Evolutionary conservation across 78 protist species (phyloP), one percentile per base, ranked within the genome.

Genomic region (Dictyostelium intermedium): DNA sequence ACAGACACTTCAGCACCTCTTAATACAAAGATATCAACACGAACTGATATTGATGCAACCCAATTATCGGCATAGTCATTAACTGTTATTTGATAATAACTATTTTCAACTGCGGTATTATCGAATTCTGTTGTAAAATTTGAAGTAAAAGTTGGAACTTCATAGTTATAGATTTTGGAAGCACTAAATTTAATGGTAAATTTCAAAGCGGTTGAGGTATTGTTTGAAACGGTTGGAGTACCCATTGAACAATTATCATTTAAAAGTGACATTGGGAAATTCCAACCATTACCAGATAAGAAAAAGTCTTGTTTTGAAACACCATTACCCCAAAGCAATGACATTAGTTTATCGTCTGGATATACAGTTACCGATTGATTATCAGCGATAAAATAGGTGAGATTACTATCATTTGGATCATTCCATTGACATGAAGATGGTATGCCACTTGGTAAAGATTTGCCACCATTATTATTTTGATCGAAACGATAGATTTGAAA

Each of bases 401-500:
- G 25, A 56, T 20, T 56, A 56, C 66, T 56, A 56, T n/a, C 39
- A 43, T 34, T 41, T 39, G 83, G 32, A 34, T 74, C 81, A 37
- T 0, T 74, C 83, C 83, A 80, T 80, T 47, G 63, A 20, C 73
- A 80, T 27, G 32, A 30, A 9, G 32, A 10, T 50, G 85, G 85
- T 5, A 80, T 25, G 16, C 34, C 83, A 13, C 0, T 1, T 3
- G 85, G 35, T 11, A 5, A 63, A 13, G 2, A 1, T 0, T 7
- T 3, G 16, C 37, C 39, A 25, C 37, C 41, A 34, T 74, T 74
- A 37, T 37, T 74, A 18, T 14, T 18, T 8, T 2, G 13, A 20
- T 74, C 81, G 3, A 16, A 74, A 74, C 25, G 27, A 37, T 80
- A 80, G 34, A 80, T 80, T 80, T 80, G 85, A 50, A 14, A 80